Conservation (phyloP, 768 basidiomycete genomes). For the Lyophyllum semitale region DNA sequence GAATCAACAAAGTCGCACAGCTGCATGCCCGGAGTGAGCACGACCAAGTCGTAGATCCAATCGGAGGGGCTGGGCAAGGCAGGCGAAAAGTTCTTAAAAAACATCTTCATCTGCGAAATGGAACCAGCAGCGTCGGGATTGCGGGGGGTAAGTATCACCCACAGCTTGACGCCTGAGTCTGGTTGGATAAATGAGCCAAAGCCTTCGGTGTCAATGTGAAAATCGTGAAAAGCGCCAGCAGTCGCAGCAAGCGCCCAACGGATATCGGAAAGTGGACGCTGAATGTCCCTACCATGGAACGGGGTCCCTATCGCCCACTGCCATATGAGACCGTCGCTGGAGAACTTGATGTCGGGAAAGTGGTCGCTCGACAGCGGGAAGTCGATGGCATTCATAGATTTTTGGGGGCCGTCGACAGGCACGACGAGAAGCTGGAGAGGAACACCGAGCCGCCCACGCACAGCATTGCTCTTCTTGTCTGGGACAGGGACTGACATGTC, state of each 20-base stretch:
- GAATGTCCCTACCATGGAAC: not conserved
- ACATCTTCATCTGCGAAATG: not conserved
- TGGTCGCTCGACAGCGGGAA: not conserved
- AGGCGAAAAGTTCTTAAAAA: not conserved
- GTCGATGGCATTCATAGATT: not conserved
- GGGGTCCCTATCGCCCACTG: not conserved
- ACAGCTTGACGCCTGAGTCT: not conserved
- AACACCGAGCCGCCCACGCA: not conserved
- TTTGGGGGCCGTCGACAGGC: not conserved
- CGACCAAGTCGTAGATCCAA: too few relatives aligned
- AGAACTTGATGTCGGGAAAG: not conserved
- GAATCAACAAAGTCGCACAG: too few relatives aligned
- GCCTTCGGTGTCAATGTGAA: not conserved
- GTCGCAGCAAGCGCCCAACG: slow-evolving; percentile 3
- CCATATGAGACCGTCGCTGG: not conserved
- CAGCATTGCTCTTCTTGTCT: not conserved
- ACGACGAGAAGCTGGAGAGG: not conserved
- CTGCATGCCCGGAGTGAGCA: too few relatives aligned
- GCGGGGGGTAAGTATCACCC: slow-evolving; percentile 3
- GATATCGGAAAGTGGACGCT: not conserved
- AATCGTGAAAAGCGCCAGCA: not conserved
- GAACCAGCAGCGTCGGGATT: not conserved
- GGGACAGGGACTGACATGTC: not conserved
- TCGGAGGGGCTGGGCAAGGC: too few relatives aligned
- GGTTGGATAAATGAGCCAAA: not conserved